phyloP scores from a whole-genome alignment of 768 basidiomycete genomes.

The Cubamyces sp. region DNA sequence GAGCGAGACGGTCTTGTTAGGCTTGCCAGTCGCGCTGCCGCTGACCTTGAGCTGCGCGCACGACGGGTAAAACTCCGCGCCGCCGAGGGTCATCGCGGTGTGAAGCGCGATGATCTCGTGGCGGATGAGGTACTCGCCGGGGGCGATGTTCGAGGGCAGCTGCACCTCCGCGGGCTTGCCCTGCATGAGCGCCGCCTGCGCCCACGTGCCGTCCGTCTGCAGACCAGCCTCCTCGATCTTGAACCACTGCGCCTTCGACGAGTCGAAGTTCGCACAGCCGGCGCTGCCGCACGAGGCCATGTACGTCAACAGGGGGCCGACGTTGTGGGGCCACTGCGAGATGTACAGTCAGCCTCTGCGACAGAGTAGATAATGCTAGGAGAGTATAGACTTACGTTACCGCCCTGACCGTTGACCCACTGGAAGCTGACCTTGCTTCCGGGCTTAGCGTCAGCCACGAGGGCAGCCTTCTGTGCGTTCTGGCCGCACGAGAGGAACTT shows the following conservation, averaged over 20 bases:
- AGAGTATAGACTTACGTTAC: constrained; percentile 24
- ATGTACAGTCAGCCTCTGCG: constrained; percentile 27
- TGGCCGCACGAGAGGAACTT: constrained; percentile 62
- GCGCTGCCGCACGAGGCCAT: constrained; percentile 62
- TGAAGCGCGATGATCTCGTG: constrained; percentile 55
- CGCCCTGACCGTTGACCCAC: constrained; percentile 53
- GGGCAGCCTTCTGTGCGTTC: constrained; percentile 49
- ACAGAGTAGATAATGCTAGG: background rate
- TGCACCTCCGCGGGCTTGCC: background rate
- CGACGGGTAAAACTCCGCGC: constrained; percentile 77
- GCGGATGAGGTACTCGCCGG: constrained; percentile 77
- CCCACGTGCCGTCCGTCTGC: constrained; percentile 33
- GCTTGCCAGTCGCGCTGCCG: constrained; percentile 56
- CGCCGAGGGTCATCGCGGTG: constrained; percentile 40
- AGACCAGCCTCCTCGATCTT: constrained; percentile 48
- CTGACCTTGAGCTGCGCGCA: constrained; percentile 61
- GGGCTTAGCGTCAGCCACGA: constrained; percentile 59
- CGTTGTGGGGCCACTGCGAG: constrained; percentile 57
- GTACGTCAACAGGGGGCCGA: constrained; percentile 76
- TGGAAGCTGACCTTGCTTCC: constrained; percentile 58
- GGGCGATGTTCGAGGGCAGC: constrained; percentile 45
- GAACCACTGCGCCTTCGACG: constrained; percentile 70
- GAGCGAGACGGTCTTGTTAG: constrained; percentile 56
- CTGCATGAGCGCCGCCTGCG: constrained; percentile 33
- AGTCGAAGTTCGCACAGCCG: constrained; percentile 64